phyloP scores from a whole-genome alignment of 805 yeast genomes.

The Teunomyces lycoperdinae region DNA sequence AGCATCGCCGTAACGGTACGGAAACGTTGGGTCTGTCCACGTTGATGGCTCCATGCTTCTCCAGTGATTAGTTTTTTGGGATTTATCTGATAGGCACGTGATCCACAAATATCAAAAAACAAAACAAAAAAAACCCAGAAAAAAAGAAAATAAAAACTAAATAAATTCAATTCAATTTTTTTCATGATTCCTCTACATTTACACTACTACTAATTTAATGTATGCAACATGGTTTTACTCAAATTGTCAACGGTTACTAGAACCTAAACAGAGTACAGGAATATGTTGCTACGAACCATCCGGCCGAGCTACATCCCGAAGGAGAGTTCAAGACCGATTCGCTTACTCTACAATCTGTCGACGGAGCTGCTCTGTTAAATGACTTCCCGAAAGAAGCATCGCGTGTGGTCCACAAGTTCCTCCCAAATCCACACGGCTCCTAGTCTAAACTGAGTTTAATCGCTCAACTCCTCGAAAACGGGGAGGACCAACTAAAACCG shows the following conservation, averaged over 20 bases:
- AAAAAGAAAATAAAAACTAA: too few relatives aligned
- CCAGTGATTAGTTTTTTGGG: not conserved
- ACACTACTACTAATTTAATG: constrained; percentile 41
- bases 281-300: constrained; percentile 86
- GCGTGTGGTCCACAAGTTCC: constrained; percentile 6
- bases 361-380: constrained; percentile 91
- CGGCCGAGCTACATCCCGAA: constrained; percentile 61
- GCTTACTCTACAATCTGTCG: constrained; percentile 90
- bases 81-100: not conserved
- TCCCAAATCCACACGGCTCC: constrained; percentile 15
- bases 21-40: not conserved
- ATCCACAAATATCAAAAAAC: not conserved
- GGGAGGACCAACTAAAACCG: constrained; percentile 36
- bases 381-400: constrained; percentile 24
- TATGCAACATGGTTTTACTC: constrained; percentile 99
- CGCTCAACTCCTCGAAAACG: constrained; percentile 51
- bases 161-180: too few relatives aligned
- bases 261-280: constrained; percentile 98
- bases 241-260: constrained; percentile 88
- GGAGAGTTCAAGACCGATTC: constrained; percentile 62
- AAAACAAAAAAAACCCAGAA: not conserved
- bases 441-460: constrained; percentile 12
- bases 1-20: not conserved
- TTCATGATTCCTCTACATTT: not conserved
- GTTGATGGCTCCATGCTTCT: not conserved